Conservation (phyloP, 2,329 filamentous ascomycete species). For the Fusarium annulatum region DNA sequence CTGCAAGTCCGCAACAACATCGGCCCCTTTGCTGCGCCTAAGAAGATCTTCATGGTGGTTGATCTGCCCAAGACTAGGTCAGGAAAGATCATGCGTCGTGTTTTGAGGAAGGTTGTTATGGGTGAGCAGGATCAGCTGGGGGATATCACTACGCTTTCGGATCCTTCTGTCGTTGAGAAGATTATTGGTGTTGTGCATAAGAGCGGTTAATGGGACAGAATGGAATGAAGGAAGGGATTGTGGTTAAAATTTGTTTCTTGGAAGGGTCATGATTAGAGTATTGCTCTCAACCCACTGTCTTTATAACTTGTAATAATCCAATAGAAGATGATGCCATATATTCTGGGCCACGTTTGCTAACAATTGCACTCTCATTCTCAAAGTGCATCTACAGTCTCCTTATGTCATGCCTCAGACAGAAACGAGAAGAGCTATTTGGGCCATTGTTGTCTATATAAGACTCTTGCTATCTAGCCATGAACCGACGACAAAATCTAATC, state of each 20-base stretch:
- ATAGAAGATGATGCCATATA: not conserved
- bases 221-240: not conserved
- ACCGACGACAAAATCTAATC: rapidly evolving
- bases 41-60: constrained; percentile 85
- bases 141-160: constrained; percentile 88
- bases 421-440: rapidly evolving
- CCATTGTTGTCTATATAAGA: rapidly evolving
- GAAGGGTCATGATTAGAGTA: not conserved
- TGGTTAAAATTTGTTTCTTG: not conserved
- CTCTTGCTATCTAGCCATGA: not conserved
- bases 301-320: not conserved
- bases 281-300: not conserved
- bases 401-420: rapidly evolving
- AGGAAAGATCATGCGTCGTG: constrained; percentile 96
- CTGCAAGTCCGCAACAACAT: constrained; percentile 93
- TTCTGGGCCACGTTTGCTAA: not conserved
- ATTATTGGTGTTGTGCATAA: constrained; percentile 70
- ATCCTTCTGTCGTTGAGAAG: constrained; percentile 84
- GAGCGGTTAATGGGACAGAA: not conserved
- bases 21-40: constrained; percentile 92
- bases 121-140: constrained; percentile 94
- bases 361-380: rapidly evolving
- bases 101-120: constrained; percentile 91
- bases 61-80: constrained; percentile 94
- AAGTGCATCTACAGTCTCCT: not conserved